phyloP scores from a whole-genome alignment of 768 basidiomycete genomes.

The Leucosporidium yakuticum region DNA sequence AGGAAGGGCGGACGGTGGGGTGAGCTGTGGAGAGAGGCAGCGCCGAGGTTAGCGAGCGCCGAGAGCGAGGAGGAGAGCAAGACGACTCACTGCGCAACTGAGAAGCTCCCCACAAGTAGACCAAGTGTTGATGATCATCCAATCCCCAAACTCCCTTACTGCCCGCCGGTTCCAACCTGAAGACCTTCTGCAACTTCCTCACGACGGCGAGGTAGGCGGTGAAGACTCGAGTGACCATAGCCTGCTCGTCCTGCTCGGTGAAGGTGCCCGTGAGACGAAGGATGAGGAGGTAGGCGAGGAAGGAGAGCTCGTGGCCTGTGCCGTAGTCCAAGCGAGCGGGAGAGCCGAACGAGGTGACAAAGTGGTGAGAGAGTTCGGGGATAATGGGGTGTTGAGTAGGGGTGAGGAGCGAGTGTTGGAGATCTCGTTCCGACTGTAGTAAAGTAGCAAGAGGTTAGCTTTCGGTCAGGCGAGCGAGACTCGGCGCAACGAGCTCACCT shows the following conservation, averaged over 20 bases:
- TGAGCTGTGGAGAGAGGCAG: slow-evolving; percentile 19
- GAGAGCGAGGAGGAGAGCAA: neutral
- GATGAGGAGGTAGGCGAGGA: slow-evolving; percentile 32
- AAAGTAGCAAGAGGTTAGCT: neutral
- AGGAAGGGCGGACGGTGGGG: slow-evolving; percentile 22
- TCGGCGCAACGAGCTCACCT: slow-evolving; percentile 48
- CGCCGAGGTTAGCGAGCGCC: neutral
- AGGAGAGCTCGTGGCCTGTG: slow-evolving; percentile 84
- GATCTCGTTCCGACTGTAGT: slow-evolving; percentile 53
- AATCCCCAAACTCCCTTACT: slow-evolving; percentile 98
- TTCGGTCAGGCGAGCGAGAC: neutral
- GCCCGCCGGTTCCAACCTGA: slow-evolving; percentile 88
- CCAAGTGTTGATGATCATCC: slow-evolving; percentile 52
- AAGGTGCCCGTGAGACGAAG: slow-evolving; percentile 53
- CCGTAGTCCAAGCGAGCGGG: slow-evolving; percentile 91
- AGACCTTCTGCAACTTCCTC: slow-evolving; percentile 80
- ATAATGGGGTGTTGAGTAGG: slow-evolving; percentile 48
- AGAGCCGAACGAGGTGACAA: slow-evolving; percentile 79
- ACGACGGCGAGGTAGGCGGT: slow-evolving; percentile 69
- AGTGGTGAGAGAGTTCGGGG: slow-evolving; percentile 68
- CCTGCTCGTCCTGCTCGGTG: slow-evolving; percentile 57
- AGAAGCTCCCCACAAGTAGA: slow-evolving; percentile 84
- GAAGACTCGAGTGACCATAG: slow-evolving; percentile 60
- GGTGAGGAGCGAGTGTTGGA: slow-evolving; percentile 54
- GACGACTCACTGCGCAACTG: slow-evolving; percentile 58